These are phyloP conservation scores for Lophiostoma macrostomum DNA, from an alignment of 495 filamentous ascomycete species.

Conservation along the genomic window DNA sequence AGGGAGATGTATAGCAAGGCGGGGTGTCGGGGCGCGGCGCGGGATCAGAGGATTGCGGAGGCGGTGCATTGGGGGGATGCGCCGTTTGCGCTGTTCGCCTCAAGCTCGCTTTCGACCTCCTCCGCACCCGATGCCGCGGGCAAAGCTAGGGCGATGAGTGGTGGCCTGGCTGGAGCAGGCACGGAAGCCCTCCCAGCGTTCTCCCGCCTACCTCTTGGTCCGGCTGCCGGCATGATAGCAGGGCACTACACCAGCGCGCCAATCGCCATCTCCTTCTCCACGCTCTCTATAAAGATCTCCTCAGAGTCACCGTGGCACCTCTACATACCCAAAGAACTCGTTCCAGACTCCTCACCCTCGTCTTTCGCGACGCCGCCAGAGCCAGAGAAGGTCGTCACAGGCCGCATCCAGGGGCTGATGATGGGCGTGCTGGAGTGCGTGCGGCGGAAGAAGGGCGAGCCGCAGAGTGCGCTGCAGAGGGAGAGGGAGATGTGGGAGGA, in stretches of 20 bases:
- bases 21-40: neutral
- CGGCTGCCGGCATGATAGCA: neutral
- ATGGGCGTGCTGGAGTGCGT: slow-evolving; percentile 9
- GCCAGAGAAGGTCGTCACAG: no score
- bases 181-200: slow-evolving; percentile 1
- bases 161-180: no score
- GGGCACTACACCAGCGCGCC: slow-evolving; percentile 4
- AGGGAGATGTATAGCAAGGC: neutral
- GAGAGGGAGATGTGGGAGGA: slow-evolving; percentile 16
- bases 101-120: no score
- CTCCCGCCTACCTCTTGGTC: slow-evolving; percentile 8
- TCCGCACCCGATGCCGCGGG: no score
- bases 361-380: neutral
- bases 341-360: neutral
- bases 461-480: neutral
- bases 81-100: slow-evolving; percentile 9
- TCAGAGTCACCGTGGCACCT: neutral
- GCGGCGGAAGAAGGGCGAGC: neutral
- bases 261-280: neutral
- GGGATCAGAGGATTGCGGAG: neutral
- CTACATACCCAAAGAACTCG: no score
- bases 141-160: no score
- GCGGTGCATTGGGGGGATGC: slow-evolving; percentile 7
- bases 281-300: neutral
- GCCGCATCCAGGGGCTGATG: slow-evolving; percentile 8